Evolutionary conservation across 148 eudicot genomes (phyloP), one percentile per base, ranked within the genome.

Genomic region (Rheum nobile): DNA sequence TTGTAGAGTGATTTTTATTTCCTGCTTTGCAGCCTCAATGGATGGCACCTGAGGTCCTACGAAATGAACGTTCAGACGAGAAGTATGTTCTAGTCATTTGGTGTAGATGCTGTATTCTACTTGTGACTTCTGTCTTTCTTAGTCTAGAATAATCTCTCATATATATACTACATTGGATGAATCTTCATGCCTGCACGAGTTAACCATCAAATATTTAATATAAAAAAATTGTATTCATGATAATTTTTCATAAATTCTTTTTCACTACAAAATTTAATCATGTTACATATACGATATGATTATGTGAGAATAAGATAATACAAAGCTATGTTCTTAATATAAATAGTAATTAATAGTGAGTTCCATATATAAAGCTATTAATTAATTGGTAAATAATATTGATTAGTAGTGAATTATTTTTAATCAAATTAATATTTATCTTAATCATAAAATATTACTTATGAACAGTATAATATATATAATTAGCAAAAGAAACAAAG

Each of bases 21-120:
- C 42, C 48, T 72, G 21, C 50, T 76, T 42, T 42, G 17, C 65
- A 96, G 99, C 97, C 99, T 76, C 99, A 96, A 73, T 96, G 99
- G 99, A 95, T 95, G 99, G 99, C 99, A 74, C 99, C 99, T 32
- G 99, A 95, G 83, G 96, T 89, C 81, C 96, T 96, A 80, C 96
- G 99, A 29, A 92, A 89, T 78, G 99, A 89, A 79, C 92, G 82
- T n/a, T 72, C 97, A 35, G 88, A 92, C 80, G 99, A 95, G 77
- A 95, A 92, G 99, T 95, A 90, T 63, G 97, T 72, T 55, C 72
- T 31, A 29, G 6, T 67, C 44, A 43, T 43, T 32, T 71, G 63
- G 46, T 71, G 16, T 43, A 39, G 34, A 43, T 71, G 31, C 73
- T 71, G 37, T 72, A 65, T 71, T 71, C 44, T 71, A 41, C 70